These are phyloP conservation scores for Ganoderma resinaceum DNA, from an alignment of 1,284 basidiomycete genomes.

Conservation along the genomic window DNA sequence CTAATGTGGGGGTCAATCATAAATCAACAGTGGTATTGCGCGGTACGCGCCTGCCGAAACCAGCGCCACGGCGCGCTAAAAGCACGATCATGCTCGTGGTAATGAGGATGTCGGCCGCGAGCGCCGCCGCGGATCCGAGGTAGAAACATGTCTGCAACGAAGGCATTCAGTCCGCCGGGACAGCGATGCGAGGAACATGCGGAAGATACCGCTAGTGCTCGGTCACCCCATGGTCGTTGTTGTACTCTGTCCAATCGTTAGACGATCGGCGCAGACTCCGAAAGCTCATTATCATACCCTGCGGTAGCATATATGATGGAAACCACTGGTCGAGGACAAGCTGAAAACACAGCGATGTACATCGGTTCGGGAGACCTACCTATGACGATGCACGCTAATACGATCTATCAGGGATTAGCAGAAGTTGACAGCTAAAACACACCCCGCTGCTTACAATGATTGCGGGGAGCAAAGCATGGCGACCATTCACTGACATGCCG, in stretches of 20 bases:
- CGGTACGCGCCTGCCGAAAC: neutral
- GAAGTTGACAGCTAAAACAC: neutral
- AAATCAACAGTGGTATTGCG: neutral
- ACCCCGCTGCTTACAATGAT: neutral
- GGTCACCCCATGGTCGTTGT: neutral
- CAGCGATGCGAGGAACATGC: neutral
- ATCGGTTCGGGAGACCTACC: neutral
- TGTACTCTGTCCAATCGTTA: neutral
- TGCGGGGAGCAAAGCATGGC: neutral
- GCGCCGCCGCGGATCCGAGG: neutral
- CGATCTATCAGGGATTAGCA: neutral
- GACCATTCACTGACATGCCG: neutral
- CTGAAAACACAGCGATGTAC: neutral
- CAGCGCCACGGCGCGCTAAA: neutral
- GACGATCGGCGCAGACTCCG: neutral
- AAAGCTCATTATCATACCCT: neutral
- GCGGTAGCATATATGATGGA: neutral
- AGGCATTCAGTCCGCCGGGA: neutral
- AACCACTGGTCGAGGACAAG: neutral
- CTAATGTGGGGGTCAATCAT: neutral
- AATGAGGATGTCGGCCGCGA: neutral
- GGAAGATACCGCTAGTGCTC: neutral
- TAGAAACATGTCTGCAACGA: neutral
- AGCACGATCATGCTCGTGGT: neutral
- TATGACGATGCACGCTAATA: neutral